A percentile compares a stretch with the other conserved stretches of the same genome.
Conservation (phyloP, 257 asterid genomes). For the Solanum appendiculatum region DNA sequence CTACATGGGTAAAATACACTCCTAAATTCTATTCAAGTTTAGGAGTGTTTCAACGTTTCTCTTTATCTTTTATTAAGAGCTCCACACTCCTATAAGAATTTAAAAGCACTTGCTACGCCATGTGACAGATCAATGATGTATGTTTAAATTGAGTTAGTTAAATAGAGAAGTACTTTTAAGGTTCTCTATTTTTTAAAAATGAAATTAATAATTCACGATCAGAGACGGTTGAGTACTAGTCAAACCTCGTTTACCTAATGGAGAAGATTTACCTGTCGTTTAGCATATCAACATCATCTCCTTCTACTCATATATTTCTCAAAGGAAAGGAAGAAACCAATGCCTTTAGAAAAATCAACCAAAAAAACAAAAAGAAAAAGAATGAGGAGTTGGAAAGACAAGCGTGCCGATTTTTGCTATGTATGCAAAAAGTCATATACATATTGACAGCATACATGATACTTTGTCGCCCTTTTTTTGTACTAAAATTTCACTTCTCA, state of each 20-base stretch:
- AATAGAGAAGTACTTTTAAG: no score
- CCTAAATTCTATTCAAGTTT: no score
- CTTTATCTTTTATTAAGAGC: not conserved
- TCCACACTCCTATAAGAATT: accelerated
- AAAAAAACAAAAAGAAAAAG: not conserved
- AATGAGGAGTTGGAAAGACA: not conserved
- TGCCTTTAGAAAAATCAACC: not conserved
- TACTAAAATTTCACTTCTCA: not conserved
- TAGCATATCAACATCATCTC: not conserved
- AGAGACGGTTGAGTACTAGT: not conserved
- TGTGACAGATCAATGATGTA: accelerated
- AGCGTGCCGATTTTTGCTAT: not conserved
- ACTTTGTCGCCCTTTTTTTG: not conserved
- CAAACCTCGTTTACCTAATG: not conserved
- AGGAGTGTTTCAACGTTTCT: accelerated
- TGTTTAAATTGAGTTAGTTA: no score
- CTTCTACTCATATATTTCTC: not conserved
- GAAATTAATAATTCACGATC: no score
- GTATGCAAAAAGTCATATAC: not conserved
- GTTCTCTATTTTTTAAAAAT: accelerated
- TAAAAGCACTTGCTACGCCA: no score
- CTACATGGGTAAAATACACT: accelerated
- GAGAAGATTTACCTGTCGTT: not conserved
- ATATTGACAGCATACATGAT: not conserved
- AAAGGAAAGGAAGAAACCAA: not conserved